Percentiles rank a stretch among this genome's conserved stretches.
These are phyloP conservation scores for Physcomitrium patens DNA, from an alignment of 225 moss, liverwort and hornwort species.

Conservation along the genomic window DNA sequence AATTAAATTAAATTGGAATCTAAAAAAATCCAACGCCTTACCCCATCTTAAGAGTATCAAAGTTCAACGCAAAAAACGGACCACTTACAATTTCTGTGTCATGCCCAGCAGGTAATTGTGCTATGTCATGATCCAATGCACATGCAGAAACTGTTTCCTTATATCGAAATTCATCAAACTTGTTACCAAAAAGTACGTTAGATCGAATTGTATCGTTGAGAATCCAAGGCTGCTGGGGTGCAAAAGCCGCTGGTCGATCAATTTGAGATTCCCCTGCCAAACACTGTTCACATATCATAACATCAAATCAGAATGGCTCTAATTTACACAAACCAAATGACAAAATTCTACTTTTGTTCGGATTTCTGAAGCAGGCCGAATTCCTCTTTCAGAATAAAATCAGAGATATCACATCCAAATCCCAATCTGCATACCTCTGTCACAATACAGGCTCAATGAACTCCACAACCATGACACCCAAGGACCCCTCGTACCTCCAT, in stretches of 20 bases:
- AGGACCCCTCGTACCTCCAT: slow-evolving; percentile 70
- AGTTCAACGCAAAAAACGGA: background rate
- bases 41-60: background rate
- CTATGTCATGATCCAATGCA: slow-evolving; percentile 83
- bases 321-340: background rate
- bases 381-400: no score
- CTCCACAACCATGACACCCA: background rate
- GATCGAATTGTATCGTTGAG: slow-evolving; percentile 71
- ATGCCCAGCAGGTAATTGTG: slow-evolving; percentile 72
- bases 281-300: slow-evolving; percentile 44
- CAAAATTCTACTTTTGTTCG: background rate
- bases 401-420: background rate
- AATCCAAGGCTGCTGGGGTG: slow-evolving; percentile 95
- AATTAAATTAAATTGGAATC: background rate
- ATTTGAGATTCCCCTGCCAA: slow-evolving; percentile 56
- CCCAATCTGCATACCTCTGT: background rate
- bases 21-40: background rate
- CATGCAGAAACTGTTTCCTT: slow-evolving; percentile 66
- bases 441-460: background rate
- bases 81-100: slow-evolving; percentile 85
- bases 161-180: slow-evolving; percentile 74
- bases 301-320: background rate
- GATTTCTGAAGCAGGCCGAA: no score
- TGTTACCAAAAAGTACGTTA: slow-evolving; percentile 66
- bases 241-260: slow-evolving; percentile 69